Base-by-base conservation (phyloP, 345 rosid genomes). In the Raphanus raphanistrum region DNA sequence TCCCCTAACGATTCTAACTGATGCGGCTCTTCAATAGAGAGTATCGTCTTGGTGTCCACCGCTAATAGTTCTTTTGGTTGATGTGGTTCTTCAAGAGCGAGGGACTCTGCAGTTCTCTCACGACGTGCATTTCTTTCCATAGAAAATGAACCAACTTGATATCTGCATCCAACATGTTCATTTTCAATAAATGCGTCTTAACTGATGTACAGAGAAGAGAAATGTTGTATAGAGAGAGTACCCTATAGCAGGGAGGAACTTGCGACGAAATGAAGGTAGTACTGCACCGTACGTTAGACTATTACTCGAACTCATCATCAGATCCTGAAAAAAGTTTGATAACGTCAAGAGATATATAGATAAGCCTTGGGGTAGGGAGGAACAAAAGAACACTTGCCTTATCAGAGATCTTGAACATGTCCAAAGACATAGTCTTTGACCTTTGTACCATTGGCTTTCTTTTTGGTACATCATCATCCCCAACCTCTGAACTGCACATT, bases 401-500 rank as follows among this genome's bases (percentile, higher is more conserved):
- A 58, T 85, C 86, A 1, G 87, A 86, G 43, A 78, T 50, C 72
- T 84, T 61, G 68, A 87, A 84, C 68, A 89, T 84, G 10, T 89
- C 87, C 57, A 82, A 83, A 81, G 84, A 73, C 79, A 84, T 75
- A 79, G 84, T 82, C 81, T 80, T 82, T 77, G 74, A 71, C 83
- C 79, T 83, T 81, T 28, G 84, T 52, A 81, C 69, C 79, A 62
- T 78, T 87, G 75, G 76, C 81, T 52, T 77, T 80, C 74, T 69
- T 85, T 76, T 81, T 70, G 79, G 81, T 73, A 55, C 62, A 77
- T 74, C 62, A 77, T 74, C 79, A 70, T 73, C 83, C 48, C 86
- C 38, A 74, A 84, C 77, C 77, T 86, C 90, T 31, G 83, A 80
- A 81, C 73, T 84, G 45, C 71, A 60, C 57, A 63, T 70, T 73